A percentile compares a stretch with the other conserved stretches of the same genome.
phyloP scores from a whole-genome alignment of 2,329 filamentous ascomycete genomes.

The Aspergillaceae sp. region DNA sequence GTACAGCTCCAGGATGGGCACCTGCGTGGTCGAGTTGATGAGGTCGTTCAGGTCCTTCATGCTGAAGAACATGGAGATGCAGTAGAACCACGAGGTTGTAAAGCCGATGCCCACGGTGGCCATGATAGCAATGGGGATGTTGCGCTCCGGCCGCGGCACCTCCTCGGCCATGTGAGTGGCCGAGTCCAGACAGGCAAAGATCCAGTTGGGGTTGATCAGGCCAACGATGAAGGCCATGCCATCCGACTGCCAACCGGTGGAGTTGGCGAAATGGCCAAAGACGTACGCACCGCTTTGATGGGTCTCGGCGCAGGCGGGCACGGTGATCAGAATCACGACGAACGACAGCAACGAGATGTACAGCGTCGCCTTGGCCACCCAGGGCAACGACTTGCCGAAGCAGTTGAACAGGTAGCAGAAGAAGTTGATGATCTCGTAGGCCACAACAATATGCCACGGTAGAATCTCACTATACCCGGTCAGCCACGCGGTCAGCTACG shows the following conservation, averaged over 20 bases:
- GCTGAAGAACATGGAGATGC: constrained; percentile 43
- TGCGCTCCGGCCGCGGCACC: constrained; percentile 40
- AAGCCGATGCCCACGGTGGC: constrained; percentile 39
- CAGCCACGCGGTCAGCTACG: constrained; percentile 7
- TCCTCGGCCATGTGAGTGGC: constrained; percentile 47
- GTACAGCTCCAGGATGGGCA: constrained; percentile 44
- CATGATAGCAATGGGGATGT: constrained; percentile 45
- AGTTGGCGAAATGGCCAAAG: constrained; percentile 46
- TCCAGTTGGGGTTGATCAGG: constrained; percentile 46
- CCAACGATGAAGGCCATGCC: constrained; percentile 48
- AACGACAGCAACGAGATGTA: constrained; percentile 43
- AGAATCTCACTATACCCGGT: constrained; percentile 20
- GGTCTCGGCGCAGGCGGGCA: constrained; percentile 38
- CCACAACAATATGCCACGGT: constrained; percentile 33
- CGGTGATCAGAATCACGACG: constrained; percentile 41
- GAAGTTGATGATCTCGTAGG: constrained; percentile 41
- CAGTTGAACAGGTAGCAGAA: constrained; percentile 45
- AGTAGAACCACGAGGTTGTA: constrained; percentile 41
- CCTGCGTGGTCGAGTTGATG: constrained; percentile 33
- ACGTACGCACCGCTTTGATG: constrained; percentile 43
- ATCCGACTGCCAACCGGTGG: constrained; percentile 41
- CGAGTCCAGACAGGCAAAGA: constrained; percentile 44
- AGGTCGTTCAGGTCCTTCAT: constrained; percentile 38
- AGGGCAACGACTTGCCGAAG: constrained; percentile 29
- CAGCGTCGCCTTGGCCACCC: constrained; percentile 36